phyloP scores from a whole-genome alignment of 2,329 filamentous ascomycete genomes.

The Xylariaceae sp. region DNA sequence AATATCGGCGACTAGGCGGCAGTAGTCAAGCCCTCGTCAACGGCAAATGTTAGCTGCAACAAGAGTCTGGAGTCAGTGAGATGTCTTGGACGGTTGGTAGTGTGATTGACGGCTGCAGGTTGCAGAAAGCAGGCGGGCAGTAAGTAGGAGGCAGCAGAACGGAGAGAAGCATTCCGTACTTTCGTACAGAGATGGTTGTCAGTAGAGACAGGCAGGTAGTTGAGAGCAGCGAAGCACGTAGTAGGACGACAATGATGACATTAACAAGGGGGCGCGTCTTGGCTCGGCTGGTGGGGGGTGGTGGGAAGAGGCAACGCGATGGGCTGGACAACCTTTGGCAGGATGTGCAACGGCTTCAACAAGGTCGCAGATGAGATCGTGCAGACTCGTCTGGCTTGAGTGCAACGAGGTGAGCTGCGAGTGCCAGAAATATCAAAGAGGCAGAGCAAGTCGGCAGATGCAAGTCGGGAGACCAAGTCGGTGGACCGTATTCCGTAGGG shows the following conservation, averaged over 20 bases:
- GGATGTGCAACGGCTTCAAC: constrained; percentile 15
- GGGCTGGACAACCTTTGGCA: constrained; percentile 23
- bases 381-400: constrained; percentile 19
- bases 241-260: constrained; percentile 10
- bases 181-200: too few species aligned
- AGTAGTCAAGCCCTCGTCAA: constrained; percentile 14
- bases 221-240: neutral
- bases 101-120: constrained; percentile 35
- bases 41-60: constrained; percentile 32
- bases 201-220: too few species aligned
- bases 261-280: constrained; percentile 12
- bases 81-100: constrained; percentile 34
- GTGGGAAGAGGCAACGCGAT: constrained; percentile 21
- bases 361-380: constrained; percentile 17
- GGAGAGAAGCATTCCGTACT: neutral
- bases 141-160: constrained; percentile 18
- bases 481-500: too few species aligned
- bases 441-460: too few species aligned
- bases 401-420: constrained; percentile 8
- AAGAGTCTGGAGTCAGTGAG: constrained; percentile 33
- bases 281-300: constrained; percentile 8
- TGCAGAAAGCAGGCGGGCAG: constrained; percentile 4
- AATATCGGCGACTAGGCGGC: constrained; percentile 18
- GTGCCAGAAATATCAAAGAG: too few species aligned
- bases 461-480: too few species aligned